Evolutionary conservation across 2,329 filamentous ascomycete genomes (phyloP), one percentile per base, ranked within the genome.

Genomic region (Dryadomyces sulphureus): DNA sequence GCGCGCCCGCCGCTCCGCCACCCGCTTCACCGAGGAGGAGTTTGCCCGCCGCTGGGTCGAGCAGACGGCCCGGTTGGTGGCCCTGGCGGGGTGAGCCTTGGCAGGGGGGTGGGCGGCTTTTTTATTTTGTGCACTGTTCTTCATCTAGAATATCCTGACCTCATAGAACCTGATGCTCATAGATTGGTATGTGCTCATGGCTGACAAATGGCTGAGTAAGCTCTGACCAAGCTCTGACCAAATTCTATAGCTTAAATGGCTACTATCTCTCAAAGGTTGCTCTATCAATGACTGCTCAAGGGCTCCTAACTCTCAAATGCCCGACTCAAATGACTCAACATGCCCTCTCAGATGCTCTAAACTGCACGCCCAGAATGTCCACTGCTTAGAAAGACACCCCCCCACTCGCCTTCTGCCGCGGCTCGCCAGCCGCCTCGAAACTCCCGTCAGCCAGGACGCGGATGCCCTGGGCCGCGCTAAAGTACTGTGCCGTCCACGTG

Each of bases 1-100:
- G 27, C 70, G 90, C 48, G 90, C 92, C 0, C 73, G 88, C 34
- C 68, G 74, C 54, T 94, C 86, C 6, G 84, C 89, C 1, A 75
- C 77, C 62, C 70, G 92, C 41, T 98, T 98, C 59, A 89, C 85
- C 0, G 90, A 95, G 57, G 79, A 83, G 55, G 84, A 82, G 49
- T 98, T 98, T 65, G 79, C 75, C 1, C 72, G 72, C 54, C 81
- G 79, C 53, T 98, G 92, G 90, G 63, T 85, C 38, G 62, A 62
- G 25, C 77, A 93, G 61, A 75, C 93, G 68, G 78, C 82, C 57
- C 75, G 71, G 55, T 67, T 96, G 49, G 75, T 95, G 20, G 62
- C 59, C 9, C 38, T 55, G 34, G 21, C 42, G 17, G 3, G n/a
- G n/a, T n/a, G n/a, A n/a, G n/a, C n/a, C n/a, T n/a, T n/a, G n/a